Conservation (phyloP, 495 filamentous ascomycete species). For the Amniculicola lignicola region DNA sequence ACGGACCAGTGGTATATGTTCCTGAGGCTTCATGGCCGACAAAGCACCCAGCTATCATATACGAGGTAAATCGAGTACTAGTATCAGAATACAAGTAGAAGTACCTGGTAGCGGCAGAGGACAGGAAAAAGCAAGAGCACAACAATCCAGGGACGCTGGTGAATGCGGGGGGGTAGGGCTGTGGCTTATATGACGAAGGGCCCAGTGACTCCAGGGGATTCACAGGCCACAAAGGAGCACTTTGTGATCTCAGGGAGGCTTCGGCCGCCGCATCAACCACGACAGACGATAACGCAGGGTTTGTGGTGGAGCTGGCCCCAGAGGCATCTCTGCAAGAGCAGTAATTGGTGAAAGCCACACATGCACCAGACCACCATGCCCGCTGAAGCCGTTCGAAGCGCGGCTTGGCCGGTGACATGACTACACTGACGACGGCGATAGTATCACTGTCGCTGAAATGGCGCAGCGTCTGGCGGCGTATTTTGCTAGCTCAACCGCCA, state of each 20-base stretch:
- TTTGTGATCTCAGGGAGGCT: too few species aligned
- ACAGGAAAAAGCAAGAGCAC: constrained; percentile 1
- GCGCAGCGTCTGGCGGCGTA: not conserved
- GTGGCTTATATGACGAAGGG: not conserved
- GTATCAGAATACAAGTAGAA: too few species aligned
- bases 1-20: constrained; percentile 19
- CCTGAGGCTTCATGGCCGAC: constrained; percentile 5
- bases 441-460: constrained; percentile 11
- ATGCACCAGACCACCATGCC: not conserved
- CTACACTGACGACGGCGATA: not conserved
- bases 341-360: not conserved
- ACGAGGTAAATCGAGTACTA: too few species aligned
- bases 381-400: not conserved
- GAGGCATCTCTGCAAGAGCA: not conserved
- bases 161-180: not conserved
- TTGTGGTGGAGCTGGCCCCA: not conserved
- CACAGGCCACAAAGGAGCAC: too few species aligned
- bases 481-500: constrained; percentile 29
- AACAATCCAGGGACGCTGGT: not conserved
- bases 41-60: not conserved
- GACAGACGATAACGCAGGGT: not conserved
- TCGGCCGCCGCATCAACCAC: too few species aligned
- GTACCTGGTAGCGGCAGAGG: not conserved
- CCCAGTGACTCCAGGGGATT: too few species aligned
- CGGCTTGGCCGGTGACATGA: constrained; percentile 10